Conservation (phyloP, 2,329 filamentous ascomycete species). For the Karstenula rhodostoma region DNA sequence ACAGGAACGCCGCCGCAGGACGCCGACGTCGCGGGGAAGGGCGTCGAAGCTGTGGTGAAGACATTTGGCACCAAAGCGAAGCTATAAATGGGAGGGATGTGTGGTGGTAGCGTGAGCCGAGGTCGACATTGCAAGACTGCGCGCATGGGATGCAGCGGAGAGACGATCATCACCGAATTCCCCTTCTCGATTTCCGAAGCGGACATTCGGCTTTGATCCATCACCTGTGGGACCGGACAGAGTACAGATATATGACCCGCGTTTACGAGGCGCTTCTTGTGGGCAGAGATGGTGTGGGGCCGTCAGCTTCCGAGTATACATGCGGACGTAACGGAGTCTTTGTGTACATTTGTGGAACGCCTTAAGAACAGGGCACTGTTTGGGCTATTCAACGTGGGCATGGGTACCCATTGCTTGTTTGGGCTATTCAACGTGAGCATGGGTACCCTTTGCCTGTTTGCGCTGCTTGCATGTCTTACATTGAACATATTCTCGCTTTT, state of each 20-base stretch:
- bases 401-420: too few species aligned
- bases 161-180: not conserved
- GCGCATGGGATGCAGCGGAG: not conserved
- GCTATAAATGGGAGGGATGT: slow-evolving; percentile 37
- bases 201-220: not conserved
- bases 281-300: not conserved
- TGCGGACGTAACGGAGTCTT: not conserved
- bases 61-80: slow-evolving; percentile 48
- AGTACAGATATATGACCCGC: not conserved
- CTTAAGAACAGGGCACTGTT: slow-evolving; percentile 2
- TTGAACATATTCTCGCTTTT: not conserved
- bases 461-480: not conserved
- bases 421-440: not conserved
- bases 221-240: not conserved
- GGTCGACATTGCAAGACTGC: not conserved
- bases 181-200: not conserved
- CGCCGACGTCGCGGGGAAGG: slow-evolving; percentile 61
- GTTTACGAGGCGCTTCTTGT: not conserved
- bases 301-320: not conserved
- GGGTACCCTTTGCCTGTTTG: not conserved
- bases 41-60: slow-evolving; percentile 59
- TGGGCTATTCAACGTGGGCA: not conserved
- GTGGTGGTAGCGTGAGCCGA: not conserved
- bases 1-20: slow-evolving; percentile 65
- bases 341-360: not conserved